Base-by-base conservation (phyloP, 2,329 filamentous ascomycete genomes). In the Talaromyces piceae region DNA sequence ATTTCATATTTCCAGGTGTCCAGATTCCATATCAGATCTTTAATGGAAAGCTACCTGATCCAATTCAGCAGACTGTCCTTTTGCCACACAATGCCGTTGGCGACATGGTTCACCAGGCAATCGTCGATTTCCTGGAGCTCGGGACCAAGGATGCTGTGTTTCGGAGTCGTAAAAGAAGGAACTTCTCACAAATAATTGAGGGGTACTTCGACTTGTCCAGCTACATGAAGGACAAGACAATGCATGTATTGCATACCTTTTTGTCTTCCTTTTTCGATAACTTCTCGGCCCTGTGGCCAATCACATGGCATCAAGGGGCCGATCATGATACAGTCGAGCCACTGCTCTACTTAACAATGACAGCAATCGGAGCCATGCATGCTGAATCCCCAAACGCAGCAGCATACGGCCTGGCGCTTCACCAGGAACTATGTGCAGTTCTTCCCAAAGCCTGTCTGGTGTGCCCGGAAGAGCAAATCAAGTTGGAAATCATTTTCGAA, bases 1-100 rank as follows among this genome's bases (percentile, higher is more conserved):
- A 37, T 6, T 11, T 9, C 33, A 37, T 37, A 9, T 43, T 43
- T 43, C 23, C 39, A 43, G 20, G 8, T 16, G 13, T 16, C 6
- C 39, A 43, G n/a, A 43, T 12, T 12, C 23, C 23, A 43, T 22
- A 25, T 43, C 22, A n/a, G n/a, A n/a, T 25, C 5, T 22, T 25
- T 12, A 43, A 43, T 9, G 23, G 25, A 11, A 23, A 25, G 5
- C 23, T 43, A 13, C 39, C 20, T 6, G 39, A 43, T 5, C 39
- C 23, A 13, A n/a, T 25, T 5, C n/a, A 23, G 13, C 39, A 37
- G 16, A 37, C 5, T 43, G 13, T 43, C 9, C 4, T 25, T 22
- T n/a, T 43, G n/a, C n/a, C 39, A n/a, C 39, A 43, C 39, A 43
- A 43, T 43, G 39, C 25, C 9, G 39, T 43, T 43, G 20, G 39